Evolutionary conservation across 768 basidiomycete genomes (phyloP).

Genomic region (Gelatoporia subvermispora): DNA sequence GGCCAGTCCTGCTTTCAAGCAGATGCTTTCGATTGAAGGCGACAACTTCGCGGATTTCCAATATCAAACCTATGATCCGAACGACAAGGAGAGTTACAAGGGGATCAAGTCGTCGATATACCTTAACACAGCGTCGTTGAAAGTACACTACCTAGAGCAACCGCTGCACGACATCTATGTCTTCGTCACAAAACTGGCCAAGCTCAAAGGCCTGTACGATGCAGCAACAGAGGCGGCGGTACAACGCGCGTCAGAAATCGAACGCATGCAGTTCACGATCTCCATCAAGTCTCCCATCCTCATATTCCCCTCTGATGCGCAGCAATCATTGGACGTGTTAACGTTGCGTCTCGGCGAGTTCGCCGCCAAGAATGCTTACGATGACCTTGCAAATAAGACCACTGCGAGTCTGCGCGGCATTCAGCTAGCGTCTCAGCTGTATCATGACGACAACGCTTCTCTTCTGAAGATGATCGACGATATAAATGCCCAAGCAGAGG

Average conservation of each 20-base stretch:
- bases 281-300: conserved; percentile 89
- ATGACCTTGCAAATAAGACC: conserved; percentile 51
- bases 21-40: conserved; percentile 90
- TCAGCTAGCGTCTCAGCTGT: conserved; percentile 65
- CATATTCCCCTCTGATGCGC: conserved; percentile 72
- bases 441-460: conserved; percentile 44
- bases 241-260: conserved; percentile 88
- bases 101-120: conserved; percentile 82
- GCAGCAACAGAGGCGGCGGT: conserved; percentile 90
- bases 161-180: conserved; percentile 87
- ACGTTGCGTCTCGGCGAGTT: conserved; percentile 88
- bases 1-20: conserved; percentile 66
- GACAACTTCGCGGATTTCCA: conserved; percentile 90
- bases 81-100: conserved; percentile 55
- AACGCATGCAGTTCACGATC: conserved; percentile 89
- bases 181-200: conserved; percentile 81
- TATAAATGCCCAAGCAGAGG: conserved; percentile 66
- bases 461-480: conserved; percentile 88
- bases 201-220: conserved; percentile 91
- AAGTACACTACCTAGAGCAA: conserved; percentile 81
- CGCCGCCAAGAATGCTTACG: conserved; percentile 70
- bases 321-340: conserved; percentile 59
- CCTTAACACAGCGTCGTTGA: conserved; percentile 85
- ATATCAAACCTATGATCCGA: conserved; percentile 86
- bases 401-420: conserved; percentile 79